Evolutionary conservation across 106 monocot species (phyloP).

Genomic region (Platanthera zijinensis): DNA sequence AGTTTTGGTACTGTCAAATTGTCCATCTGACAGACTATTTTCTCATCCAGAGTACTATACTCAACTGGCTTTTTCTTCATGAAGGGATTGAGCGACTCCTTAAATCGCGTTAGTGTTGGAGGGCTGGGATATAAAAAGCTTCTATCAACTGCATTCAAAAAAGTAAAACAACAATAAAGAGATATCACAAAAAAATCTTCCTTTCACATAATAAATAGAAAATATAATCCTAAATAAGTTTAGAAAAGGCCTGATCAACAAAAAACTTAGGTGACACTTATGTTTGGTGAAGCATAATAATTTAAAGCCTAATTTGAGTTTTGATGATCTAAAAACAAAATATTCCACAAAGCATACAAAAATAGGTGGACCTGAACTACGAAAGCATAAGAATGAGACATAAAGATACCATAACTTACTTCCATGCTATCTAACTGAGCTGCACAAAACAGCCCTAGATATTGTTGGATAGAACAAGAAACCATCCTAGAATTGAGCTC

Average conservation of each 20-base stretch:
- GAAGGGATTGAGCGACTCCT: constrained; percentile 38
- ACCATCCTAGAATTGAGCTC: too few species aligned
- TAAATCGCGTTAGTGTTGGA: constrained; percentile 56
- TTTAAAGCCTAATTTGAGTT: neutral
- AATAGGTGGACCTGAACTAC: neutral
- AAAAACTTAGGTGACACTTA: neutral
- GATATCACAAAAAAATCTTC: neutral
- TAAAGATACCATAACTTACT: neutral
- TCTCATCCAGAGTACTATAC: constrained; percentile 20
- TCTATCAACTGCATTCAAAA: constrained; percentile 32
- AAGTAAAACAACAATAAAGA: neutral
- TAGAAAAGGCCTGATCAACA: neutral
- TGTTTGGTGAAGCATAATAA: neutral
- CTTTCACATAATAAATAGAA: neutral
- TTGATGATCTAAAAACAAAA: neutral
- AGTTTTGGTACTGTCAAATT: constrained; percentile 41
- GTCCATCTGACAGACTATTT: constrained; percentile 23
- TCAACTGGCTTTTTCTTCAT: constrained; percentile 49
- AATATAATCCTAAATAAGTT: neutral
- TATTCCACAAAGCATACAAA: neutral
- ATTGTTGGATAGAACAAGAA: too few species aligned
- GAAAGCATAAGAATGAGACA: neutral
- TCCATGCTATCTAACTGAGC: neutral
- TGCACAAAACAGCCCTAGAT: neutral
- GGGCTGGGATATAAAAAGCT: constrained; percentile 32